phyloP scores from a whole-genome alignment of 225 moss, liverwort and hornwort genomes.

The Marchantia polymorpha region DNA sequence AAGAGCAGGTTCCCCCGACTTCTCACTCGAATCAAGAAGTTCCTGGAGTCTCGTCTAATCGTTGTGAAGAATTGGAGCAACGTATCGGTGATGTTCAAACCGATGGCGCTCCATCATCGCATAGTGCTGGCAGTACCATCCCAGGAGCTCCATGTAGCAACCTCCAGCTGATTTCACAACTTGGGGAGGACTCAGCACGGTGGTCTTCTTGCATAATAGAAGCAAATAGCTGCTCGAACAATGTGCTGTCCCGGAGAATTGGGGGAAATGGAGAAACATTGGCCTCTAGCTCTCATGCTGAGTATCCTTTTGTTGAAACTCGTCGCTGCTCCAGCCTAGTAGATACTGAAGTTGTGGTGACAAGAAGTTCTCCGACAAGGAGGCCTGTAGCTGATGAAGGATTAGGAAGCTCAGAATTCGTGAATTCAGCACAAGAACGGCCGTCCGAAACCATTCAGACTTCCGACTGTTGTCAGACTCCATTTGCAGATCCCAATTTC shows the following conservation, averaged over 20 bases:
- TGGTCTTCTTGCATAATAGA: too few relatives aligned
- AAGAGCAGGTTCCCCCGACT: neutral
- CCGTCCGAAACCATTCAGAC: neutral
- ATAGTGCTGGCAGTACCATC: neutral
- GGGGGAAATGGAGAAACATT: too few relatives aligned
- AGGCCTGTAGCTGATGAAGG: too few relatives aligned
- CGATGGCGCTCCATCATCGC: neutral
- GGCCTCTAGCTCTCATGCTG: too few relatives aligned
- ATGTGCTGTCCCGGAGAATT: too few relatives aligned
- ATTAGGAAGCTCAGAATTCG: too few relatives aligned
- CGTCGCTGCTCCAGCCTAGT: too few relatives aligned
- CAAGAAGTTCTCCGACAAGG: too few relatives aligned
- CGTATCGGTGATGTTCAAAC: neutral
- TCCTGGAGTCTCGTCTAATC: neutral
- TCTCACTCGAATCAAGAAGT: neutral
- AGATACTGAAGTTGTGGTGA: too few relatives aligned
- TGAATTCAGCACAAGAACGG: neutral
- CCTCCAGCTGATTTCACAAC: neutral
- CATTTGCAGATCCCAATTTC: neutral
- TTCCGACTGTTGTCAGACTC: neutral
- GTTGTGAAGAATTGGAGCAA: neutral
- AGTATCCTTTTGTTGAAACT: too few relatives aligned
- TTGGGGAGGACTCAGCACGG: neutral
- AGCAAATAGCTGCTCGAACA: too few relatives aligned
- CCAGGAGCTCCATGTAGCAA: neutral